Evolutionary conservation across 805 yeast genomes (phyloP).

Genomic region (Wickerhamiella allomyrinae): DNA sequence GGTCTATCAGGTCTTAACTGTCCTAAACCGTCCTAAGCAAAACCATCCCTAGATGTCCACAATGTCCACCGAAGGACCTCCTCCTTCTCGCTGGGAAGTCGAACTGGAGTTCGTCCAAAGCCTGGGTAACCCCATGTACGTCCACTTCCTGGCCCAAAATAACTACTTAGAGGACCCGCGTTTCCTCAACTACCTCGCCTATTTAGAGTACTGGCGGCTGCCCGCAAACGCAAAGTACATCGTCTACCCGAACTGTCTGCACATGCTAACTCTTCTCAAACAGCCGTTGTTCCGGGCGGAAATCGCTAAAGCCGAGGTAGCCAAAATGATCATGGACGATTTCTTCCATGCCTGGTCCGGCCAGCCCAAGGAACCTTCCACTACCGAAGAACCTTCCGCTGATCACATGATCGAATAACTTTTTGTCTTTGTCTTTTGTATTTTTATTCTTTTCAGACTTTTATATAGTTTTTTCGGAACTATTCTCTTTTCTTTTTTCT

Average conservation of each 20-base stretch:
- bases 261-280: slow-evolving; percentile 48
- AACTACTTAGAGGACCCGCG: slow-evolving; percentile 55
- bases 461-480: no score
- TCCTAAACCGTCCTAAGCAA: not conserved
- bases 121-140: slow-evolving; percentile 74
- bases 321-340: slow-evolving; percentile 30
- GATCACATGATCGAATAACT: not conserved
- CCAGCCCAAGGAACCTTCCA: slow-evolving; percentile 25
- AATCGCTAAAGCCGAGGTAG: slow-evolving; percentile 29
- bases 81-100: slow-evolving; percentile 56
- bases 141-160: slow-evolving; percentile 75
- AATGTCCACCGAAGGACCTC: slow-evolving; percentile 21
- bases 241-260: slow-evolving; percentile 82
- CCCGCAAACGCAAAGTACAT: slow-evolving; percentile 56
- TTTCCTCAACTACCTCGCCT: slow-evolving; percentile 62
- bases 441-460: no score
- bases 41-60: not conserved
- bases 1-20: not conserved
- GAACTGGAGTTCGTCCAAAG: slow-evolving; percentile 93
- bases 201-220: slow-evolving; percentile 72
- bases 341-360: slow-evolving; percentile 13
- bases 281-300: slow-evolving; percentile 28
- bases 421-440: no score
- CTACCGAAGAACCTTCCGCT: slow-evolving; percentile 1
- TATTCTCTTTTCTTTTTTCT: no score